A percentile compares a stretch with the other conserved stretches of the same genome.
Evolutionary conservation across 2,329 filamentous ascomycete genomes (phyloP).

Genomic region (Colletotrichum gigasporum): DNA sequence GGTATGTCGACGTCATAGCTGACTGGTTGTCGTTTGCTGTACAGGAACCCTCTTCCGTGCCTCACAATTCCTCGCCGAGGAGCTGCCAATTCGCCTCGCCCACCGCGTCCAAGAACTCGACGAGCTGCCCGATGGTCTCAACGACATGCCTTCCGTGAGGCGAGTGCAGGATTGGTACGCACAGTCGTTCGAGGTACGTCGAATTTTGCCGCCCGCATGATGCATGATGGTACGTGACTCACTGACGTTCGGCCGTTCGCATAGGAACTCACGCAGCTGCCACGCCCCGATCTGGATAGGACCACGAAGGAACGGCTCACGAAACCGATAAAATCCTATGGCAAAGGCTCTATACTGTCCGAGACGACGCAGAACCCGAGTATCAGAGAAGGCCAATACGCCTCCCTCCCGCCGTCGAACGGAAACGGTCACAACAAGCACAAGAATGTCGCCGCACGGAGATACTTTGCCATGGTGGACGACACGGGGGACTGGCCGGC

Average conservation of each 20-base stretch:
- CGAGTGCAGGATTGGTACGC: slow-evolving; percentile 98
- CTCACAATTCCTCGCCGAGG: slow-evolving; percentile 97
- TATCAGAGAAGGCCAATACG: slow-evolving; percentile 84
- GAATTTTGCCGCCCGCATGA: slow-evolving; percentile 4
- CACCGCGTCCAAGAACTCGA: slow-evolving; percentile 96
- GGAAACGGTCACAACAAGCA: slow-evolving; percentile 61
- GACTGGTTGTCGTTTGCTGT: not conserved
- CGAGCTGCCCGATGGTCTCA: slow-evolving; percentile 92
- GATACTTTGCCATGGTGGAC: slow-evolving; percentile 94
- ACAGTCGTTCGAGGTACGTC: slow-evolving; percentile 93
- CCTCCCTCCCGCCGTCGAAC: slow-evolving; percentile 50
- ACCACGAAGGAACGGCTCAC: slow-evolving; percentile 85
- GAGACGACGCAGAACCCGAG: slow-evolving; percentile 92
- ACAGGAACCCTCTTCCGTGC: slow-evolving; percentile 94
- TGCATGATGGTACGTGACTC: slow-evolving; percentile 22
- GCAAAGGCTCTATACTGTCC: slow-evolving; percentile 74
- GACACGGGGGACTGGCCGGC: slow-evolving; percentile 91
- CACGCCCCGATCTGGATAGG: slow-evolving; percentile 77
- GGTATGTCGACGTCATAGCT: not conserved
- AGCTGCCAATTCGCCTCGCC: slow-evolving; percentile 94
- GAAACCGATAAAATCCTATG: slow-evolving; percentile 65
- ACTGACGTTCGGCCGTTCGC: slow-evolving; percentile 17
- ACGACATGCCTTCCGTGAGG: slow-evolving; percentile 96
- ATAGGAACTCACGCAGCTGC: slow-evolving; percentile 90
- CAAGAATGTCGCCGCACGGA: slow-evolving; percentile 63